Evolutionary conservation across 495 filamentous ascomycete genomes (phyloP).

Genomic region (Ramalina intermedia): DNA sequence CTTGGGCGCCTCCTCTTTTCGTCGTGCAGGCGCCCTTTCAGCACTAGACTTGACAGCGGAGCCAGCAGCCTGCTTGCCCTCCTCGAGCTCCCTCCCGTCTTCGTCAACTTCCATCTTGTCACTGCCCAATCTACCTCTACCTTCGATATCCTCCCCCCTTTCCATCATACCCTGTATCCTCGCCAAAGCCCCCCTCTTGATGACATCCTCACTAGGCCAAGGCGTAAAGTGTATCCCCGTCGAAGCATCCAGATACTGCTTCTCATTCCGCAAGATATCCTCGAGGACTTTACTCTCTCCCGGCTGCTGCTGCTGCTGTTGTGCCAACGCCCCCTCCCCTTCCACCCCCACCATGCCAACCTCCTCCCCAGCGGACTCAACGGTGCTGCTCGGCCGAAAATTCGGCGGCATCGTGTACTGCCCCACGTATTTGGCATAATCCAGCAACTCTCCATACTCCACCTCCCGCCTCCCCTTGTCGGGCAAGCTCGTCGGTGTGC

Average conservation of each 20-base stretch:
- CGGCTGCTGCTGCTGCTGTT: slow-evolving; percentile 6
- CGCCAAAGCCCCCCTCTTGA: slow-evolving; percentile 48
- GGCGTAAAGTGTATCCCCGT: slow-evolving; percentile 40
- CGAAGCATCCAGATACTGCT: slow-evolving; percentile 35
- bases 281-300: slow-evolving; percentile 12
- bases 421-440: slow-evolving; percentile 58
- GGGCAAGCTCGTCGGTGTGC: slow-evolving; percentile 38
- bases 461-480: slow-evolving; percentile 28
- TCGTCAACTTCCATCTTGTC: slow-evolving; percentile 18
- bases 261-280: slow-evolving; percentile 20
- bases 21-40: slow-evolving; percentile 20
- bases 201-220: slow-evolving; percentile 52
- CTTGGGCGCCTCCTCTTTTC: not conserved
- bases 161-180: slow-evolving; percentile 41
- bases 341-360: slow-evolving; percentile 9
- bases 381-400: slow-evolving; percentile 17
- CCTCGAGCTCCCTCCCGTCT: slow-evolving; percentile 6
- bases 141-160: slow-evolving; percentile 38
- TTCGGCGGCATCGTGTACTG: slow-evolving; percentile 57
- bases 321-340: not conserved
- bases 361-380: slow-evolving; percentile 4
- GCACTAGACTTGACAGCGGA: slow-evolving; percentile 15
- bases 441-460: slow-evolving; percentile 50
- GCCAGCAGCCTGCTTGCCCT: slow-evolving; percentile 22
- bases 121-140: slow-evolving; percentile 37